Percentiles rank a stretch among this genome's conserved stretches.
Evolutionary conservation across 2,329 filamentous ascomycete species (phyloP).

Genomic region (Xylaria sp.): DNA sequence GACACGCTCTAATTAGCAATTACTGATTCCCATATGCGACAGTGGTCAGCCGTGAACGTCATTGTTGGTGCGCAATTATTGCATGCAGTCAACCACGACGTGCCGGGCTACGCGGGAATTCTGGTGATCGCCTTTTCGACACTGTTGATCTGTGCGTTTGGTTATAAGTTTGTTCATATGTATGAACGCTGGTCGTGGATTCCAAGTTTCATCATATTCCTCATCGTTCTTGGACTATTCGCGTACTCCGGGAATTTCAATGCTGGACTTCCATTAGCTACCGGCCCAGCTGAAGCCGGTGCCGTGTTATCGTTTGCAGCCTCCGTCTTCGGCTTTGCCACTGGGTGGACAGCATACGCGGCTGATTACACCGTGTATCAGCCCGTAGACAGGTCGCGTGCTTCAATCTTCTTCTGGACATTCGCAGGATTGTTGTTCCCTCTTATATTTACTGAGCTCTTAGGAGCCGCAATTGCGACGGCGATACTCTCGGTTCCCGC

Average conservation of each 20-base stretch:
- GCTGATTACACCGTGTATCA: constrained; percentile 87
- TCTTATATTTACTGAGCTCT: constrained; percentile 78
- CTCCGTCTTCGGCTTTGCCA: constrained; percentile 74
- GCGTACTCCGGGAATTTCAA: constrained; percentile 74
- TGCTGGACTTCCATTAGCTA: constrained; percentile 65
- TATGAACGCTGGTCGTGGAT: constrained; percentile 84
- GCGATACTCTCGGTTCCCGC: constrained; percentile 66
- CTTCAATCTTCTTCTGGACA: constrained; percentile 75
- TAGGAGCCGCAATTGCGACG: constrained; percentile 76
- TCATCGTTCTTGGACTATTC: constrained; percentile 76
- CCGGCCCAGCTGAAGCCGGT: constrained; percentile 69
- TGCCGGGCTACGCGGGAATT: constrained; percentile 80
- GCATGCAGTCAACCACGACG: constrained; percentile 74
- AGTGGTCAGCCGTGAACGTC: constrained; percentile 79
- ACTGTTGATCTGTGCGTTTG: constrained; percentile 76
- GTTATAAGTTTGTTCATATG: constrained; percentile 79
- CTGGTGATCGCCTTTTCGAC: constrained; percentile 77
- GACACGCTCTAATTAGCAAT: not conserved
- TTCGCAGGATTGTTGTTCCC: constrained; percentile 76
- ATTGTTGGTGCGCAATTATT: constrained; percentile 85
- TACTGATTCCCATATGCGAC: not conserved
- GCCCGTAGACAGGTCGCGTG: constrained; percentile 67
- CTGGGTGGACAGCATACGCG: constrained; percentile 79
- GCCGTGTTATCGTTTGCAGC: constrained; percentile 73
- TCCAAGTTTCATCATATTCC: constrained; percentile 77